A percentile compares a stretch with the other conserved stretches of the same genome.
These are phyloP conservation scores for Trichodelitschia bisporula DNA, from an alignment of 495 filamentous ascomycete genomes.

Conservation along the genomic window DNA sequence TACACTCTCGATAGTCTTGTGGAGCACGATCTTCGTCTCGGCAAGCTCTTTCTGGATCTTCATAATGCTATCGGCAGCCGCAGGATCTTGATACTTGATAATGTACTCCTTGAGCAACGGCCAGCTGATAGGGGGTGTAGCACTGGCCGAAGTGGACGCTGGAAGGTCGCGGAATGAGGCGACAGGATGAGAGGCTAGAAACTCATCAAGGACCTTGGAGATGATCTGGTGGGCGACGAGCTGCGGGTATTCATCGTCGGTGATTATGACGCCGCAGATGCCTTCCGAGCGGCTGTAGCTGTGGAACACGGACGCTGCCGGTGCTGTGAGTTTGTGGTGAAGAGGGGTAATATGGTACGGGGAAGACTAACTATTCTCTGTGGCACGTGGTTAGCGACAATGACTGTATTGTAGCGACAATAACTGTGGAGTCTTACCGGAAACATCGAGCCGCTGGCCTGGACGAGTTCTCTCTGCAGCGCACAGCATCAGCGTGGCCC, in stretches of 20 bases:
- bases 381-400: too few species aligned
- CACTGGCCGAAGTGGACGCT: constrained; percentile 27
- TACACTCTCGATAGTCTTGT: constrained; percentile 87
- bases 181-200: constrained; percentile 55
- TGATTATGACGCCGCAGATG: constrained; percentile 69
- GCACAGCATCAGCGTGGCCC: too few species aligned
- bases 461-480: constrained; percentile 62
- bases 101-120: constrained; percentile 54
- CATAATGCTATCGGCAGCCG: constrained; percentile 71
- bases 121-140: constrained; percentile 28
- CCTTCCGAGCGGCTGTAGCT: constrained; percentile 75
- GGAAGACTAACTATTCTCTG: too few species aligned
- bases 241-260: constrained; percentile 69
- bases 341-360: too few species aligned
- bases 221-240: constrained; percentile 87
- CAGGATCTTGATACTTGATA: constrained; percentile 68
- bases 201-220: constrained; percentile 81
- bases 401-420: too few species aligned
- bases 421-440: too few species aligned
- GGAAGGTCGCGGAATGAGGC: constrained; percentile 34
- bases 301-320: constrained; percentile 56
- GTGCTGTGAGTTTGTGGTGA: constrained; percentile 1
- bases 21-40: constrained; percentile 91
- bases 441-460: constrained; percentile 76
- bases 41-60: constrained; percentile 94